Percentiles rank a stretch among this genome's conserved stretches.
These are phyloP conservation scores for Thermomyces lanuginosus DNA, from an alignment of 2,329 filamentous ascomycete genomes.

Conservation along the genomic window DNA sequence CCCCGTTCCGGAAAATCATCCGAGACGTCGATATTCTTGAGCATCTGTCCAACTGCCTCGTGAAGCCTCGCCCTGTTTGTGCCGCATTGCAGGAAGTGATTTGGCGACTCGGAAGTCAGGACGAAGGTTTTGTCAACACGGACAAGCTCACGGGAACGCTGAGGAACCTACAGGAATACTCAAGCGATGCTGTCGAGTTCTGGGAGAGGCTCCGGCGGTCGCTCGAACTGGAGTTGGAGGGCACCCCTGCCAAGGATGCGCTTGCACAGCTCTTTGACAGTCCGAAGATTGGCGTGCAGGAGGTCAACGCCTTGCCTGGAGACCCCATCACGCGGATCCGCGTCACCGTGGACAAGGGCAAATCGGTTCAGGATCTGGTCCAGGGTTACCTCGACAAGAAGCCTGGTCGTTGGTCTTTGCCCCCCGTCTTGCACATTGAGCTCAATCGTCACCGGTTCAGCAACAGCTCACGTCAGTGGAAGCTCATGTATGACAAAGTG, in stretches of 20 bases:
- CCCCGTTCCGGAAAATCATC: slow-evolving; percentile 42
- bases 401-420: slow-evolving; percentile 27
- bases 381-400: slow-evolving; percentile 17
- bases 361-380: slow-evolving; percentile 23
- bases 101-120: slow-evolving; percentile 33
- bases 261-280: slow-evolving; percentile 35
- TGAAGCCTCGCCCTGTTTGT: slow-evolving; percentile 35
- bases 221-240: slow-evolving; percentile 36
- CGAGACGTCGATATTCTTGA: slow-evolving; percentile 34
- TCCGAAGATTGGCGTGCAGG: slow-evolving; percentile 12
- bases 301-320: slow-evolving; percentile 19
- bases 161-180: slow-evolving; percentile 27
- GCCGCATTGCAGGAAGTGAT: slow-evolving; percentile 36
- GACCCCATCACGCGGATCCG: slow-evolving; percentile 24
- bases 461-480: slow-evolving; percentile 37
- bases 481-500: slow-evolving; percentile 41
- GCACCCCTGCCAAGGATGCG: slow-evolving; percentile 24
- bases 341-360: slow-evolving; percentile 22
- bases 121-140: slow-evolving; percentile 24
- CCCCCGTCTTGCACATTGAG: slow-evolving; percentile 38
- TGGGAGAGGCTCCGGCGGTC: slow-evolving; percentile 39
- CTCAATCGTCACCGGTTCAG: slow-evolving; percentile 43
- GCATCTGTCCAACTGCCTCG: slow-evolving; percentile 29
- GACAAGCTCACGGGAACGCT: slow-evolving; percentile 26
- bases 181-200: slow-evolving; percentile 37